These are phyloP conservation scores for Exophiala sideris DNA, from an alignment of 2,329 filamentous ascomycete species.

Conservation along the genomic window DNA sequence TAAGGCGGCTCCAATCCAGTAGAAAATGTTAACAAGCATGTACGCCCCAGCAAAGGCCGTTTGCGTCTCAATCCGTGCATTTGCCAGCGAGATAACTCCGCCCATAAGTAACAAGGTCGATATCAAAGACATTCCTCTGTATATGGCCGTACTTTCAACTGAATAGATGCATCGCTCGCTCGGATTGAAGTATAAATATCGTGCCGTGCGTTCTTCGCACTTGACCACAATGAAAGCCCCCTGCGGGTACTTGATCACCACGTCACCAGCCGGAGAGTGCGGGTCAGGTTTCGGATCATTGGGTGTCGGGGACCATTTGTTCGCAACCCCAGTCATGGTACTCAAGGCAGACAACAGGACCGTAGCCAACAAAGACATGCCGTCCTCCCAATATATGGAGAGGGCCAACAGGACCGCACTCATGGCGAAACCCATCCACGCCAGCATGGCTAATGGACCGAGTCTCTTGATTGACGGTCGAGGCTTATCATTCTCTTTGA, in stretches of 20 bases:
- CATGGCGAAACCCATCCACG: slow-evolving; percentile 44
- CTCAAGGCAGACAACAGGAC: slow-evolving; percentile 48
- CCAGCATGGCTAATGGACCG: slow-evolving; percentile 46
- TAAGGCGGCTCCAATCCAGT: slow-evolving; percentile 52
- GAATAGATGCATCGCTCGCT: slow-evolving; percentile 47
- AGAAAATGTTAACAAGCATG: slow-evolving; percentile 48
- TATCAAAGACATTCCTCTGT: slow-evolving; percentile 47
- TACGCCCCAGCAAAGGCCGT: slow-evolving; percentile 50
- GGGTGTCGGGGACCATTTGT: slow-evolving; percentile 48
- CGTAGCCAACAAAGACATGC: slow-evolving; percentile 50
- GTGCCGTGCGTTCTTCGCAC: slow-evolving; percentile 49
- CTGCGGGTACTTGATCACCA: slow-evolving; percentile 51
- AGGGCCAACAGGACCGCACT: slow-evolving; percentile 42
- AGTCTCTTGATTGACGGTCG: slow-evolving; percentile 43
- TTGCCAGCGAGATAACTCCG: slow-evolving; percentile 51
- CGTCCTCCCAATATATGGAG: slow-evolving; percentile 46
- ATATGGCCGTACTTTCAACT: slow-evolving; percentile 38
- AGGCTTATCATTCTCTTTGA: slow-evolving; percentile 33
- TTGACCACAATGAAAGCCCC: slow-evolving; percentile 50
- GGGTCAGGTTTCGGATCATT: slow-evolving; percentile 35
- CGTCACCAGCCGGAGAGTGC: slow-evolving; percentile 41
- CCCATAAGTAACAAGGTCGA: slow-evolving; percentile 53
- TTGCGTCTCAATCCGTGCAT: slow-evolving; percentile 47
- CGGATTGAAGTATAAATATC: slow-evolving; percentile 52
- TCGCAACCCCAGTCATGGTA: slow-evolving; percentile 47